phyloP scores from a whole-genome alignment of 2,329 filamentous ascomycete genomes.

The Diaporthe eres region DNA sequence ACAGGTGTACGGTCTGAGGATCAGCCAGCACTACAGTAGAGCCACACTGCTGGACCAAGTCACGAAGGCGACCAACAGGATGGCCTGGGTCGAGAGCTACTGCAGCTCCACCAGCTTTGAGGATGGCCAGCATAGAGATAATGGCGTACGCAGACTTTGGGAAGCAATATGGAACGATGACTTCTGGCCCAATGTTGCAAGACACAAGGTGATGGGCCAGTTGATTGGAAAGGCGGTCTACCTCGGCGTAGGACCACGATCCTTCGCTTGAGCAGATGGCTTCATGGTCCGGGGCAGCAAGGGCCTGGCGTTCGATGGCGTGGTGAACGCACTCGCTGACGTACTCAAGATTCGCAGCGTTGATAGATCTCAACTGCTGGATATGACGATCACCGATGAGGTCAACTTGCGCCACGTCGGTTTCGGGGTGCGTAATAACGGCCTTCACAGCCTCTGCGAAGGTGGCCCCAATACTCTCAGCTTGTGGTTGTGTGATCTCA shows the following conservation, averaged over 20 bases:
- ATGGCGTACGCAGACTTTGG: neutral
- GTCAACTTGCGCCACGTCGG: neutral
- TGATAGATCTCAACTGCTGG: neutral
- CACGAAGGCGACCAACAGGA: neutral
- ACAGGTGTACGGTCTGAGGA: neutral
- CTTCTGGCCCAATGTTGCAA: neutral
- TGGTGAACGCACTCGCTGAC: neutral
- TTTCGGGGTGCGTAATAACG: neutral
- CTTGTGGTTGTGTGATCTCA: neutral
- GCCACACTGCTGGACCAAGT: neutral
- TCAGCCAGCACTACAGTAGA: neutral
- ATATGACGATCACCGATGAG: neutral
- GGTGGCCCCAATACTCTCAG: neutral
- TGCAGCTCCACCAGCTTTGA: neutral
- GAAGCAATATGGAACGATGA: neutral
- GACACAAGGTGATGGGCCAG: neutral
- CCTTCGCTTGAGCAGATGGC: neutral
- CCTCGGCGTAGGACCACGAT: neutral
- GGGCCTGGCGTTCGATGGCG: neutral
- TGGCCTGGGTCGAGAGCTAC: neutral
- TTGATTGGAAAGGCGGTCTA: neutral
- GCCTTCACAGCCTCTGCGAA: neutral
- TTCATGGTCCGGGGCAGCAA: neutral
- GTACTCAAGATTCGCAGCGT: neutral
- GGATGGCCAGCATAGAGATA: neutral